These are phyloP conservation scores for Candida nonsorbophila DNA, from an alignment of 805 yeast species.

Conservation along the genomic window DNA sequence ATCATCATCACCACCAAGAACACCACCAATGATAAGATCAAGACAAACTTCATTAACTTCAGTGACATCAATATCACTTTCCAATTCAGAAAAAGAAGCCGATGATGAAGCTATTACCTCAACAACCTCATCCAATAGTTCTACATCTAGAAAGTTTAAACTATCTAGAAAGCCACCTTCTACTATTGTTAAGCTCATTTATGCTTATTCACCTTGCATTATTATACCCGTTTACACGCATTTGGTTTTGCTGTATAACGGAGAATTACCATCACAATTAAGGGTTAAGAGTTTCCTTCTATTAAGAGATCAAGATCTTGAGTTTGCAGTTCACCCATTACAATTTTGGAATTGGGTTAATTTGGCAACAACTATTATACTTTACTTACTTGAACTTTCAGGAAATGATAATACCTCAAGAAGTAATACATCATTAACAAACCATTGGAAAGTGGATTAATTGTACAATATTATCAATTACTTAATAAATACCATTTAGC, in stretches of 20 bases:
- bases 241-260: slow-evolving; percentile 82
- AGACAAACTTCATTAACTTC: slow-evolving; percentile 26
- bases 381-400: slow-evolving; percentile 75
- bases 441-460: slow-evolving; percentile 40
- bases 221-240: slow-evolving; percentile 95
- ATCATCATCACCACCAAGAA: slow-evolving; percentile 34
- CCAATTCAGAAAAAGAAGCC: slow-evolving; percentile 5
- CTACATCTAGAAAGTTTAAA: too few relatives aligned
- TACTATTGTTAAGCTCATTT: slow-evolving; percentile 51
- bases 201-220: slow-evolving; percentile 89
- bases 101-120: slow-evolving; percentile 13
- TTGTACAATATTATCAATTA: not conserved
- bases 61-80: slow-evolving; percentile 9
- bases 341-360: slow-evolving; percentile 98
- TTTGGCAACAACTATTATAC: slow-evolving; percentile 70
- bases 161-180: slow-evolving; percentile 15
- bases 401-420: slow-evolving; percentile 26
- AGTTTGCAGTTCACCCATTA: slow-evolving; percentile 76
- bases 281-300: slow-evolving; percentile 38
- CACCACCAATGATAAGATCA: slow-evolving; percentile 31
- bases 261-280: slow-evolving; percentile 61
- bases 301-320: slow-evolving; percentile 12
- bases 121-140: slow-evolving; percentile 14
- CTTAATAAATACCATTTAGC: too few relatives aligned
- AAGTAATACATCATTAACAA: slow-evolving; percentile 31